Base-by-base conservation (phyloP, 2,329 filamentous ascomycete genomes). In the Botryotinia calthae region DNA sequence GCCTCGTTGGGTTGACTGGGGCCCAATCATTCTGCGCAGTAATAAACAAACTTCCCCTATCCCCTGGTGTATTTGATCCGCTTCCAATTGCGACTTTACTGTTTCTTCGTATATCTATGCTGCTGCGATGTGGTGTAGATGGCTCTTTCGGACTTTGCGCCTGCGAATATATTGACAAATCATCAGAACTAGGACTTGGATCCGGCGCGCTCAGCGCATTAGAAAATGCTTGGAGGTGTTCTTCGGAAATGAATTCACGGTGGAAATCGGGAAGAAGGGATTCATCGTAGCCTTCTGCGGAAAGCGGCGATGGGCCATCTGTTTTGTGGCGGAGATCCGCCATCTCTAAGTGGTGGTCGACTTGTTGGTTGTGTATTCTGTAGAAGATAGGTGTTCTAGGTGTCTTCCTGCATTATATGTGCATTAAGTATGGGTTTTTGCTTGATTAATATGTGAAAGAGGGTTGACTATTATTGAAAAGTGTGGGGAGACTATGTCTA, bases 11-110 rank as follows among this genome's bases (percentile, higher is more conserved):
- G 77, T 92, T 91, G 20, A 98, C 89, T 0, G 96, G 96, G 25
- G 93, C 91, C 96, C 96, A 99, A 84, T 99, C 96, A 81, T 97
- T 97, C 80, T 97, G 89, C 58, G 96, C 95, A 5, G 93, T 93
- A 78, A 98, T 93, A 81, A 95, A 94, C 42, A 81, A 65, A 58
- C 75, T 76, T 66, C 42, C 73, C 61, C 58, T 70, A 70, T 58
- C 76, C 70, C 61, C 70, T 1, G 58, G 58, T 46, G 67, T 66
- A 48, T 72, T 72, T 66, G 20, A 73, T 44, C 61, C 69, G 71
- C 54, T 77, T 65, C 51, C 66, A 31, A 72, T 25, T n/a, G 72
- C 28, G 37, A n/a, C 69, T 54, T 54, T 73, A 42, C 44, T 64
- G 63, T 44, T 70, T 62, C 64, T 74, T 68, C 72, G 70, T 42